Evolutionary conservation across 306 rosid genomes (phyloP).

Genomic region (Glycine latifolia): DNA sequence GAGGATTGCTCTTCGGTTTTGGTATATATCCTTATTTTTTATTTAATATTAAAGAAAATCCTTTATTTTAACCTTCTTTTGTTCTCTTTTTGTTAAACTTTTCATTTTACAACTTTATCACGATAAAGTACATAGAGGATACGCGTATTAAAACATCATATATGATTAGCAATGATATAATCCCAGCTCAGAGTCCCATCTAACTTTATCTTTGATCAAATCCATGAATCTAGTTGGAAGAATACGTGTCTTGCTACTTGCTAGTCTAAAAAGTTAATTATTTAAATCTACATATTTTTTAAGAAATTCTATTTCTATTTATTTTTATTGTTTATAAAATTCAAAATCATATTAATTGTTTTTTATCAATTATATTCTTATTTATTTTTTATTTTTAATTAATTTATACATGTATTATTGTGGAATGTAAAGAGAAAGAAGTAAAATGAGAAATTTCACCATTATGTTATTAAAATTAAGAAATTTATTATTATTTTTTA

Average conservation of each 20-base stretch:
- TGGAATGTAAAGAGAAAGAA: too few species aligned
- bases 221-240: neutral
- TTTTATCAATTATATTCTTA: too few species aligned
- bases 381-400: too few species aligned
- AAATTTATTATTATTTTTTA: too few species aligned
- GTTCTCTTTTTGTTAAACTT: conserved; percentile 13
- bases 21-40: conserved; percentile 18
- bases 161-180: conserved; percentile 31
- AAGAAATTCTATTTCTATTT: too few species aligned
- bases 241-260: neutral
- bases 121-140: neutral
- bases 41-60: conserved; percentile 12
- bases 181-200: conserved; percentile 32
- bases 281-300: too few species aligned
- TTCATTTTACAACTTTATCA: neutral
- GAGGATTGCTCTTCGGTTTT: conserved; percentile 4
- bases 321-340: too few species aligned
- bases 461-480: too few species aligned
- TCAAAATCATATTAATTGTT: too few species aligned
- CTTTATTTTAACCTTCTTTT: conserved; percentile 1
- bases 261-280: neutral
- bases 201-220: neutral
- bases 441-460: too few species aligned
- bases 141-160: conserved; percentile 9
- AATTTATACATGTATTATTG: too few species aligned